Percentiles rank a stretch among this genome's conserved stretches.
Conservation (phyloP, 495 filamentous ascomycete species). For the Daldinia concentrica region DNA sequence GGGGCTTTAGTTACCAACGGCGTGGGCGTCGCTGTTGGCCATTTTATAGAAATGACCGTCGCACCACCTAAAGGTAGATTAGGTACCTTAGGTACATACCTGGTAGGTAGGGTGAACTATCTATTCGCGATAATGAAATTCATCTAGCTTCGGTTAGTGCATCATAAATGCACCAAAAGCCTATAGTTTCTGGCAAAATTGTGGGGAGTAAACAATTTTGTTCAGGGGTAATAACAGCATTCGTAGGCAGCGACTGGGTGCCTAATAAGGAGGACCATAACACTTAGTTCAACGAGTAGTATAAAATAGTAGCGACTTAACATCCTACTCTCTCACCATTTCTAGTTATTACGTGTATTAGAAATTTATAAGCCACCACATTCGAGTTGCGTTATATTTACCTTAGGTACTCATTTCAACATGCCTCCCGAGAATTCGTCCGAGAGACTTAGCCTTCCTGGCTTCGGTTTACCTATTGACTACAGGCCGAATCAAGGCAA, state of each 20-base stretch:
- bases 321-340: not conserved
- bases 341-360: not conserved
- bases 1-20: no score
- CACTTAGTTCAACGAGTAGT: not conserved
- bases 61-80: no score
- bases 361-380: no score
- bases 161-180: no score
- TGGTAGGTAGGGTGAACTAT: no score
- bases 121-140: no score
- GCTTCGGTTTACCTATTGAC: constrained; percentile 2
- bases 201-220: not conserved
- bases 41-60: no score
- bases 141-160: no score
- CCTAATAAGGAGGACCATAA: not conserved
- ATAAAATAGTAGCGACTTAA: not conserved
- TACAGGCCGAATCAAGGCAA: not conserved
- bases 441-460: constrained; percentile 2
- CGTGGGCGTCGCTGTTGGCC: no score
- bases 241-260: not conserved
- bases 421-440: not conserved
- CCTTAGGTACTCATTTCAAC: not conserved
- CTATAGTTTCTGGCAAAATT: no score
- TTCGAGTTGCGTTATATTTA: no score
- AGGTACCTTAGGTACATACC: no score
- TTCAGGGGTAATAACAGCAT: not conserved